Evolutionary conservation across 73 alveolate genomes (phyloP).

Genomic region (Paramecium biaurelia): DNA sequence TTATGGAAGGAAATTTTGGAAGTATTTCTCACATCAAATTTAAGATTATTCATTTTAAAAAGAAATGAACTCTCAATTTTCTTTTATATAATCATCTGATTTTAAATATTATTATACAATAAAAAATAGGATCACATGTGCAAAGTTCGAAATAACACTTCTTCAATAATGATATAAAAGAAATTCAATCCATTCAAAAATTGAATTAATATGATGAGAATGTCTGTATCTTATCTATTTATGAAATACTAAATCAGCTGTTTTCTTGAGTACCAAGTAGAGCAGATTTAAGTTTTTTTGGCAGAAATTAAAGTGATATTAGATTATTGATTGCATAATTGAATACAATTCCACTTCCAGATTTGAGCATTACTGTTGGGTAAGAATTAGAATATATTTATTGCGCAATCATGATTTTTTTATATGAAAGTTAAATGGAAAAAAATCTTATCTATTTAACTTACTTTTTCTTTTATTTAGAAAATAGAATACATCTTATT

Average conservation of each 20-base stretch:
- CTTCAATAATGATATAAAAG: no score
- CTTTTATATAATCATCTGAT: no score
- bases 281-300: slow-evolving; percentile 13
- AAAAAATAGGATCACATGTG: neutral
- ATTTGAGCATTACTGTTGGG: slow-evolving; percentile 4
- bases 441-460: no score
- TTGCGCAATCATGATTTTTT: neutral
- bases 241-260: neutral
- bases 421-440: no score
- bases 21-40: neutral
- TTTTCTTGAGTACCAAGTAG: neutral
- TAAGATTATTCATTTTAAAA: neutral
- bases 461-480: no score
- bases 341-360: neutral
- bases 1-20: neutral
- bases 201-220: neutral
- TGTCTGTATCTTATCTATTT: neutral
- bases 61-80: neutral
- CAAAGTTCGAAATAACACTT: neutral
- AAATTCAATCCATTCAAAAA: no score
- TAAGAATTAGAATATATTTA: neutral
- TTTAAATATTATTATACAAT: no score
- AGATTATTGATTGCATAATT: neutral
- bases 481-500: no score
- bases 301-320: neutral